These are phyloP conservation scores for Piper longum DNA, from an alignment of 164 flowering plant species.

Conservation along the genomic window DNA sequence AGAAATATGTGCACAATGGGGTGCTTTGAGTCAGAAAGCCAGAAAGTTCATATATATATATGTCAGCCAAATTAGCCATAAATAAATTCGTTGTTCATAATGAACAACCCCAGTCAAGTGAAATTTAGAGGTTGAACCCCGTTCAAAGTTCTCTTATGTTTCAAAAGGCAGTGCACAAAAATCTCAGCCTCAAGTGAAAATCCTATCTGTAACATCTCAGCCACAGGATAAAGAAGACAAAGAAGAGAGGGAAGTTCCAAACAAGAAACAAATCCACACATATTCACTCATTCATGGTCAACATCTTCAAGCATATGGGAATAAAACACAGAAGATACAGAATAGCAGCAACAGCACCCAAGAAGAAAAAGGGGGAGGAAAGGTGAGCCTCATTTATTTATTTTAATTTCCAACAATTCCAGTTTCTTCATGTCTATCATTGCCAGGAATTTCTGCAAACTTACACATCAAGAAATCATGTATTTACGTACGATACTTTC, in stretches of 20 bases:
- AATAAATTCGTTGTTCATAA: not conserved
- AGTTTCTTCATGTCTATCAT: not conserved
- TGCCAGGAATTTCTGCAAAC: not conserved
- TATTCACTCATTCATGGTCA: not conserved
- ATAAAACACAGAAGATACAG: not conserved
- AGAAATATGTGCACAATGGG: no score
- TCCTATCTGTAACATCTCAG: not conserved
- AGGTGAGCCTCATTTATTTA: not conserved
- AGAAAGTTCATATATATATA: no score
- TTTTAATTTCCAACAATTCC: not conserved
- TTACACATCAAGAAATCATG: no score
- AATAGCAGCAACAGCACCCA: no score
- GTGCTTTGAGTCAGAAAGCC: no score
- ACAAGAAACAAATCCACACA: not conserved
- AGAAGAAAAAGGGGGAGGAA: not conserved
- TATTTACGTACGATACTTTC: no score
- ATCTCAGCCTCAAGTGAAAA: not conserved
- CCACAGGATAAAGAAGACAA: not conserved
- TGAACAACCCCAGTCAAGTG: not conserved
- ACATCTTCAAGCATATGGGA: not conserved
- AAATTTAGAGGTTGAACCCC: not conserved
- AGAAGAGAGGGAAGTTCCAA: not conserved
- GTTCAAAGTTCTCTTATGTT: not conserved
- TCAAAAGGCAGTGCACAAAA: not conserved
- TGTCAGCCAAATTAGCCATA: no score